These are phyloP conservation scores for Parathielavia appendiculata DNA, from an alignment of 495 filamentous ascomycete genomes.

Conservation along the genomic window DNA sequence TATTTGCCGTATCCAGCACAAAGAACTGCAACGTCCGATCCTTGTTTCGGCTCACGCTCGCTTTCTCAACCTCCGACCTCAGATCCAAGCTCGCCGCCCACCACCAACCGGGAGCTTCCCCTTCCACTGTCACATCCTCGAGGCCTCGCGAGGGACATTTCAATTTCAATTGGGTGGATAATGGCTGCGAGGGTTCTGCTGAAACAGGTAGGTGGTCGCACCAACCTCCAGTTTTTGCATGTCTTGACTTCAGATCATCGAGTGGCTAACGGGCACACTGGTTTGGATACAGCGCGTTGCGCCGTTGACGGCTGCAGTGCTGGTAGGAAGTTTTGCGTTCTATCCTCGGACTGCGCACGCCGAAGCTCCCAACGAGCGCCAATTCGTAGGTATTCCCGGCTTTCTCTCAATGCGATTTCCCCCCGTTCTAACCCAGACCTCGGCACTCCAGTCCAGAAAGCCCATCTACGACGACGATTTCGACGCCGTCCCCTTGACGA, in stretches of 20 bases:
- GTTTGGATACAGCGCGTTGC: slow-evolving; percentile 34
- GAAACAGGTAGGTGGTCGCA: slow-evolving; percentile 36
- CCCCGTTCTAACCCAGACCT: slow-evolving; percentile 6
- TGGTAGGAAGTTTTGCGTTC: slow-evolving; percentile 43
- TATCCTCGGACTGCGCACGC: slow-evolving; percentile 43
- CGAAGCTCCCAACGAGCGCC: slow-evolving; percentile 40
- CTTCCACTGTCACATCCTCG: slow-evolving; percentile 7
- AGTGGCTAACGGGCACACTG: slow-evolving; percentile 6
- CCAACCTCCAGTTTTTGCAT: neutral
- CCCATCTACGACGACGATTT: slow-evolving; percentile 85
- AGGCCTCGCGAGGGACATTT: slow-evolving; percentile 13
- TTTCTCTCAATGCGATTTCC: neutral
- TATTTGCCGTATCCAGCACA: slow-evolving; percentile 22
- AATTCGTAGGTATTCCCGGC: slow-evolving; percentile 26
- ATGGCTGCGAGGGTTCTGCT: slow-evolving; percentile 53
- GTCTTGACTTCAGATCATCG: slow-evolving; percentile 4
- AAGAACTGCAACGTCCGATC: slow-evolving; percentile 7
- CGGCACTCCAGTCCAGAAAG: slow-evolving; percentile 55
- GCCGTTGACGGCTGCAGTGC: slow-evolving; percentile 44
- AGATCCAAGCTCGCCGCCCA: slow-evolving; percentile 5
- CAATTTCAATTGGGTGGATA: slow-evolving; percentile 41
- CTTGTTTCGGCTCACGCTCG: slow-evolving; percentile 1
- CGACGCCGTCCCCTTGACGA: slow-evolving; percentile 38
- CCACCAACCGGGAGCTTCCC: slow-evolving; percentile 11
- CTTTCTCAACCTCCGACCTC: slow-evolving; percentile 16